phyloP scores from a whole-genome alignment of 2,329 filamentous ascomycete genomes.

The Septoria petroselini region DNA sequence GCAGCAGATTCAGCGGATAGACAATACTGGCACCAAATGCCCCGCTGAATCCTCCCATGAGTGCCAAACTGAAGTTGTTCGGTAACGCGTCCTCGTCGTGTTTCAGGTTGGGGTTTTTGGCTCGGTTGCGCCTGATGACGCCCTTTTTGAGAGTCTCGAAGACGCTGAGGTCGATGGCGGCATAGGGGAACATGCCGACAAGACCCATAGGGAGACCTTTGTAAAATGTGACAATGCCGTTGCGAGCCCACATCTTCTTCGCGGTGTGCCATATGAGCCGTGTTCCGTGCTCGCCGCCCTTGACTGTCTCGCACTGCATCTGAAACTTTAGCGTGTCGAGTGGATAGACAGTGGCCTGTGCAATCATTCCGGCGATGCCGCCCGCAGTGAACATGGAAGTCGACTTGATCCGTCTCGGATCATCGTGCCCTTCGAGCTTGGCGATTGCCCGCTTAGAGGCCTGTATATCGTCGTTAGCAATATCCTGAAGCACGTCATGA shows the following conservation, averaged over 20 bases:
- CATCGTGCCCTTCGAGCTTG: conserved; percentile 79
- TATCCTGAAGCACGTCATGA: background rate
- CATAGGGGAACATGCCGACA: conserved; percentile 95
- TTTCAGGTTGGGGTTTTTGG: conserved; percentile 51
- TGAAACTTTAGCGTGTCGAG: conserved; percentile 80
- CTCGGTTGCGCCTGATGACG: conserved; percentile 65
- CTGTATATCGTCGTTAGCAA: conserved; percentile 37
- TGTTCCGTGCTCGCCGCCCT: conserved; percentile 79
- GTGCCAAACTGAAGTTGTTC: conserved; percentile 77
- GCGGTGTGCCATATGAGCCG: conserved; percentile 78
- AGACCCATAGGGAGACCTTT: conserved; percentile 91
- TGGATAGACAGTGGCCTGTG: conserved; percentile 93
- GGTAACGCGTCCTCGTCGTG: conserved; percentile 77
- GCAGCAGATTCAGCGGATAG: conserved; percentile 89
- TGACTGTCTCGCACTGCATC: conserved; percentile 91
- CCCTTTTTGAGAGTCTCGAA: conserved; percentile 87
- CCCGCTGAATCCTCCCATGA: conserved; percentile 86
- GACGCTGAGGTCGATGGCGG: conserved; percentile 90
- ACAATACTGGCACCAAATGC: conserved; percentile 91
- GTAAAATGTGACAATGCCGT: conserved; percentile 75
- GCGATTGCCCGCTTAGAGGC: conserved; percentile 85
- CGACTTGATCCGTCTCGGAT: conserved; percentile 73
- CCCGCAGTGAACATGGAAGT: conserved; percentile 88
- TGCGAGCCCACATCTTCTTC: conserved; percentile 77
- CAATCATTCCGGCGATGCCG: conserved; percentile 87